Conservation (phyloP, 148 eudicot species). For the Tetragonia tetragonoides region DNA sequence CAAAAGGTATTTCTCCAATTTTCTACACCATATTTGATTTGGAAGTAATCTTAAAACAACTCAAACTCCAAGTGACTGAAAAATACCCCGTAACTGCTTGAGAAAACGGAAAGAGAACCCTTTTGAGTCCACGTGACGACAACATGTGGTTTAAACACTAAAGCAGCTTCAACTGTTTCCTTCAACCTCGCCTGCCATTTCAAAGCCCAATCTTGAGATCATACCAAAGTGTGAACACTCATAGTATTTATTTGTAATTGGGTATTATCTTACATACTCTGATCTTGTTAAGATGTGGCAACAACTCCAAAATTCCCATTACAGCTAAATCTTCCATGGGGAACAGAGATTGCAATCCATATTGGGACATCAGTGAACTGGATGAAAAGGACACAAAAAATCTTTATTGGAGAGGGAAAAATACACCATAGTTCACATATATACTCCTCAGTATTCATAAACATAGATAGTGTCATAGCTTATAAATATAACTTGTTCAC, state of each 20-base stretch:
- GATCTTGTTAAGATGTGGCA: conserved; percentile 76
- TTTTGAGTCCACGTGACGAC: conserved; percentile 91
- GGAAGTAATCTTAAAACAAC: conserved; percentile 19
- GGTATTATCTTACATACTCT: conserved; percentile 48
- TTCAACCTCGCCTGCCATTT: conserved; percentile 59
- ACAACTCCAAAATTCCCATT: conserved; percentile 95
- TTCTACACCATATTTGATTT: conserved; percentile 38
- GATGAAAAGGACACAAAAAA: conserved; percentile 10
- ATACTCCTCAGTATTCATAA: background rate
- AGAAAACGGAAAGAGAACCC: conserved; percentile 93
- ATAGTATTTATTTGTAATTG: background rate
- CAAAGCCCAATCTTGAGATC: conserved; percentile 21
- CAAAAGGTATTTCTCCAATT: conserved; percentile 43
- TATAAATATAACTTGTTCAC: background rate
- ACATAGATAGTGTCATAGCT: background rate
- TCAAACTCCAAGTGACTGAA: conserved; percentile 16
- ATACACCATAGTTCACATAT: too few relatives aligned
- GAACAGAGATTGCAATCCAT: conserved; percentile 69
- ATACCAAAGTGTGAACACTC: background rate
- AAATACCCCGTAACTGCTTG: conserved; percentile 69
- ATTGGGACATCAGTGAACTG: conserved; percentile 73
- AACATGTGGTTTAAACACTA: conserved; percentile 69
- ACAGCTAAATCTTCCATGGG: conserved; percentile 94
- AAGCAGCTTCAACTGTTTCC: conserved; percentile 72
- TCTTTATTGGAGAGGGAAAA: background rate